Percentiles rank a stretch among this genome's conserved stretches.
Conservation (phyloP, 176 grass and related monocot genomes). For the Echinochloa phyllopogon region DNA sequence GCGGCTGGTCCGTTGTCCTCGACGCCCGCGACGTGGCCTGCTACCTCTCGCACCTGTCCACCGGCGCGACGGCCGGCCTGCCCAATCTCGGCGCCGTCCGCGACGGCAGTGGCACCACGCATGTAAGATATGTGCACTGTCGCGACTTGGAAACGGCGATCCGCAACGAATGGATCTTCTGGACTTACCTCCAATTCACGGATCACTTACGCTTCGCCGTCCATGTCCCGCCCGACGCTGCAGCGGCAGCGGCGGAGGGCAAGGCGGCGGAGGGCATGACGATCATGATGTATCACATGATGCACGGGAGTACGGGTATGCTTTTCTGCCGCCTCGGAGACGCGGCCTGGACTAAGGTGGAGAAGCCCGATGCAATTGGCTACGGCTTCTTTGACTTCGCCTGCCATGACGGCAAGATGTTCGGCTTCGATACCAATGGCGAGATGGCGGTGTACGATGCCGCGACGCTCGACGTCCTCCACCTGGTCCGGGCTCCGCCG, state of each 20-base stretch:
- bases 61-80: not conserved
- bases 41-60: conserved; percentile 36
- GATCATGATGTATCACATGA: conserved; percentile 4
- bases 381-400: not conserved
- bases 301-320: not conserved
- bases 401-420: conserved; percentile 31
- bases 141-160: too few relatives aligned
- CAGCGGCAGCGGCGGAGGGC: not conserved
- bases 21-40: conserved; percentile 15
- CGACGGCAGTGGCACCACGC: not conserved
- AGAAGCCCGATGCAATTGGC: not conserved
- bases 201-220: not conserved
- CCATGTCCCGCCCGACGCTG: not conserved
- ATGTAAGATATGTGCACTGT: not conserved
- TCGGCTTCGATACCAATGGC: not conserved
- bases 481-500: not conserved
- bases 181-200: not conserved
- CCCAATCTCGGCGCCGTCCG: conserved; percentile 22
- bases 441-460: not conserved
- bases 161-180: too few relatives aligned
- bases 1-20: conserved; percentile 25
- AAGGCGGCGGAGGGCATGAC: not conserved
- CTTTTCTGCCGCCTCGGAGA: conserved; percentile 20
- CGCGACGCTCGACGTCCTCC: not conserved
- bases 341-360: conserved; percentile 22